A percentile compares a stretch with the other conserved stretches of the same genome.
These are phyloP conservation scores for Penicillium cinerascens DNA, from an alignment of 495 filamentous ascomycete species.

Conservation along the genomic window DNA sequence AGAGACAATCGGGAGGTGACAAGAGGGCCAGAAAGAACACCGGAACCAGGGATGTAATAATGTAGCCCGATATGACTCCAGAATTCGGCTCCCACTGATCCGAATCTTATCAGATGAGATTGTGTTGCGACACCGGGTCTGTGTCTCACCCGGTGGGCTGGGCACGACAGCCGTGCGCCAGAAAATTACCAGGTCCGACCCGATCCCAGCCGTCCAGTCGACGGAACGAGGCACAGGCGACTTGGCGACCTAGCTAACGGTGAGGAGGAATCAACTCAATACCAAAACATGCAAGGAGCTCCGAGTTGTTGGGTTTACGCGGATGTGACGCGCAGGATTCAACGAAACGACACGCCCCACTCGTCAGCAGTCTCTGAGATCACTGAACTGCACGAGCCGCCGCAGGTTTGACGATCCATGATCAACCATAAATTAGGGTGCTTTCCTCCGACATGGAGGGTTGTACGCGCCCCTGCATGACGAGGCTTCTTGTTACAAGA, in stretches of 20 bases:
- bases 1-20: background rate
- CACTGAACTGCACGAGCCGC: too few species aligned
- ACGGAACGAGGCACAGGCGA: background rate
- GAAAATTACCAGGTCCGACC: conserved; percentile 12
- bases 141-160: background rate
- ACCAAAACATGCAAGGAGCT: background rate
- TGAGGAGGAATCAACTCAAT: background rate
- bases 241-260: too few species aligned
- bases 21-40: background rate
- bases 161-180: background rate
- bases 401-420: too few species aligned
- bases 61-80: background rate
- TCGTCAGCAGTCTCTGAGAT: too few species aligned
- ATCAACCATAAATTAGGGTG: too few species aligned
- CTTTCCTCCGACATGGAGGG: too few species aligned
- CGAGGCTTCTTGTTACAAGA: too few species aligned
- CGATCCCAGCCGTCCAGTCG: background rate
- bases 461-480: too few species aligned
- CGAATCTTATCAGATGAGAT: conserved; percentile 24
- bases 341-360: too few species aligned
- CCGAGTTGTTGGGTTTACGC: background rate
- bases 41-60: background rate
- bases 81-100: background rate
- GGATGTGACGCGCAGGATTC: background rate
- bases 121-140: conserved; percentile 15